Percentiles rank a stretch among this genome's conserved stretches.
These are phyloP conservation scores for Malus fusca DNA, from an alignment of 306 rosid species.

Conservation along the genomic window DNA sequence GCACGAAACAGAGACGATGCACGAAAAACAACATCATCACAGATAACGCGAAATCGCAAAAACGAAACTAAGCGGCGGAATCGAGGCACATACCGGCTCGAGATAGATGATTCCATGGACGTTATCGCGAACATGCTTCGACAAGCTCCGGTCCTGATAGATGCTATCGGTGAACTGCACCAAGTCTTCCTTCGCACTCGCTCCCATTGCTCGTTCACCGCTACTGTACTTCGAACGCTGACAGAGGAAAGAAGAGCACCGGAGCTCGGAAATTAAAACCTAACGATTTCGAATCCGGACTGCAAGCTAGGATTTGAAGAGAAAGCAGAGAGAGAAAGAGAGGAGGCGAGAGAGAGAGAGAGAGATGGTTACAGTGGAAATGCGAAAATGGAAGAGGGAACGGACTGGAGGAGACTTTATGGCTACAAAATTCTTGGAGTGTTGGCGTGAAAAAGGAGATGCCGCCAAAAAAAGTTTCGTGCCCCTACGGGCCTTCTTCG, in stretches of 20 bases:
- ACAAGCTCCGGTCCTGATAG: slow-evolving; percentile 23
- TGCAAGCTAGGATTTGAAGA: not conserved
- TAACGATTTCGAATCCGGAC: not conserved
- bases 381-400: not conserved
- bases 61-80: not conserved
- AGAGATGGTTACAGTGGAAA: not conserved
- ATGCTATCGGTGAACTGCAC: not conserved
- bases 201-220: slow-evolving; percentile 22
- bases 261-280: not conserved
- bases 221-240: not conserved
- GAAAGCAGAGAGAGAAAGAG: not conserved
- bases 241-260: not conserved
- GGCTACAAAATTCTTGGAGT: not conserved
- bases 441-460: not conserved
- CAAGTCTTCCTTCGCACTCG: slow-evolving; percentile 7
- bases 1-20: not conserved
- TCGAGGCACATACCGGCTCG: slow-evolving; percentile 40
- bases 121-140: slow-evolving; percentile 60
- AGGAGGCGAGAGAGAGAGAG: not conserved
- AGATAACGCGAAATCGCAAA: not conserved
- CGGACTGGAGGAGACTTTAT: not conserved
- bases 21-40: not conserved
- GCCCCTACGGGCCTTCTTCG: not conserved
- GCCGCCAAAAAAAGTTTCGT: slow-evolving; percentile 27
- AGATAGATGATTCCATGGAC: slow-evolving; percentile 64